phyloP scores from a whole-genome alignment of 768 basidiomycete species.

The Leccinum obscurum region DNA sequence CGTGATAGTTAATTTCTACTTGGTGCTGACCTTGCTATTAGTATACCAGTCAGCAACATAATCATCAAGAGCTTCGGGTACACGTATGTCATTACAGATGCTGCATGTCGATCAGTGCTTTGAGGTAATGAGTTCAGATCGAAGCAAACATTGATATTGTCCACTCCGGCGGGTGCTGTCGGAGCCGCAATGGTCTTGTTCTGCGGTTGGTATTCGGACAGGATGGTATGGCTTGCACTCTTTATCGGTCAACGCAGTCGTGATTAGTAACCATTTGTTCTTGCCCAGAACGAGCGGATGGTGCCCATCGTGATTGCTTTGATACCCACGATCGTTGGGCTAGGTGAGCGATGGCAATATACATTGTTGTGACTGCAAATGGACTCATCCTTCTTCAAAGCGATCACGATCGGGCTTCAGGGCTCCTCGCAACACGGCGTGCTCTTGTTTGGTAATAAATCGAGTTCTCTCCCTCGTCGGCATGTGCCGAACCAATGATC shows the following conservation, averaged over 20 bases:
- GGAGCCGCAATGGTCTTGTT: conserved; percentile 47
- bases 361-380: neutral
- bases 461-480: neutral
- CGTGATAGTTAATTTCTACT: neutral
- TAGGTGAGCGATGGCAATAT: conserved; percentile 36
- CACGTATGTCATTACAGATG: conserved; percentile 40
- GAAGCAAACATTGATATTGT: conserved; percentile 58
- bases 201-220: conserved; percentile 68
- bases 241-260: neutral
- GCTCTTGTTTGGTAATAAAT: conserved; percentile 52
- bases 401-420: conserved; percentile 56
- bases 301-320: conserved; percentile 57
- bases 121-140: conserved; percentile 38
- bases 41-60: conserved; percentile 52
- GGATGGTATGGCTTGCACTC: conserved; percentile 41
- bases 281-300: conserved; percentile 56
- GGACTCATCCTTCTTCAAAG: conserved; percentile 24
- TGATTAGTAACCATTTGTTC: neutral
- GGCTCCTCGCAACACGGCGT: conserved; percentile 48
- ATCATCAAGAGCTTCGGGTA: conserved; percentile 67
- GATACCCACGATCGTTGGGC: conserved; percentile 57
- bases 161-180: conserved; percentile 55
- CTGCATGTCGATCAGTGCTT: neutral
- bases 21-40: conserved; percentile 1
- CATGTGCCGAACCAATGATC: neutral